phyloP scores from a whole-genome alignment of 2,329 filamentous ascomycete species.

The Trichoderma endophyticum region DNA sequence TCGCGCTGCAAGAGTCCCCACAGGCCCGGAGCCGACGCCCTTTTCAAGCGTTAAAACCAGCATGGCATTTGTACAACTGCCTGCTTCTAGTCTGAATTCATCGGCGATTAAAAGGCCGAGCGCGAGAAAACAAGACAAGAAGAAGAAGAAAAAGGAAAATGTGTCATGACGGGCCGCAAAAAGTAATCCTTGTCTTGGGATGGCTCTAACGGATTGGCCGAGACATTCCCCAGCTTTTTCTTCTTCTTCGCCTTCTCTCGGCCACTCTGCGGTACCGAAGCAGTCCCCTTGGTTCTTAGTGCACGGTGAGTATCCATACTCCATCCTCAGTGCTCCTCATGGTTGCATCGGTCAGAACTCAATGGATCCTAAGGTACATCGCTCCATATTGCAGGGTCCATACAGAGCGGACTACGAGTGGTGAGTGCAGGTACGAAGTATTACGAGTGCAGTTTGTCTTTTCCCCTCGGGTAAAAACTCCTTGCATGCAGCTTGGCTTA shows the following conservation, averaged over 20 bases:
- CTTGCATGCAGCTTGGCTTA: neutral
- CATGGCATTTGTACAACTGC: neutral
- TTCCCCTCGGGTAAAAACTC: neutral
- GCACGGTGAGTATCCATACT: neutral
- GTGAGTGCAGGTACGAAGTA: neutral
- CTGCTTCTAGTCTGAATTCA: neutral
- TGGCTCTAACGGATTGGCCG: conserved; percentile 1
- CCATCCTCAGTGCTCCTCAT: neutral
- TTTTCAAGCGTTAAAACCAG: neutral
- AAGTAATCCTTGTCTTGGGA: neutral
- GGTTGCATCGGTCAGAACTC: conserved; percentile 9
- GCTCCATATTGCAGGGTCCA: neutral
- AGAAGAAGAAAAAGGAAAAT: neutral
- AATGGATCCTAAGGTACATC: neutral
- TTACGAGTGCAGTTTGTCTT: neutral
- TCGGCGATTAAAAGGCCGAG: neutral
- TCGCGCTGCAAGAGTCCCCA: neutral
- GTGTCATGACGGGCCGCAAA: neutral
- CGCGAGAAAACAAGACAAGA: neutral
- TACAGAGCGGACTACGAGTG: neutral
- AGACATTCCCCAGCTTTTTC: conserved; percentile 13
- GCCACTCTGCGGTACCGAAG: neutral
- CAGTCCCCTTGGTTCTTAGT: neutral
- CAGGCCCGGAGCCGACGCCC: neutral
- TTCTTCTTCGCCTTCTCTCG: neutral